Evolutionary conservation across 2,329 filamentous ascomycete species (phyloP), one percentile per base, ranked within the genome.

Genomic region (Rhinocladiella similis): DNA sequence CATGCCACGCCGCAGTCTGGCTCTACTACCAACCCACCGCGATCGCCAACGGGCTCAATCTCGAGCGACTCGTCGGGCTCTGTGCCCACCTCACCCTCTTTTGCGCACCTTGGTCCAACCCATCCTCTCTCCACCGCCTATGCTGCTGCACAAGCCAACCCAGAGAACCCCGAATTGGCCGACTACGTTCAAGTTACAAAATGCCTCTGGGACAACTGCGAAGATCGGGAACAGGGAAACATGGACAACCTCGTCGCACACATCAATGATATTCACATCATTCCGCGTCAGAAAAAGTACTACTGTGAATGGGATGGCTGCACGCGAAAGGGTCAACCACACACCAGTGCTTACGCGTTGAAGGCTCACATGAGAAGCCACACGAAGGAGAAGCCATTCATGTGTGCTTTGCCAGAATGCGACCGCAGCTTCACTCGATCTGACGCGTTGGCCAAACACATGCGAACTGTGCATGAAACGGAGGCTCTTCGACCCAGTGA

Each of bases 361-460:
- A 92, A 96, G 72, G 94, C 94, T 9, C 94, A 99, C 70, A 96
- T 99, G 92, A 83, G 94, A 65, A 97, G 92, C 70, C 94, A 99
- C 72, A 99, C 94, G 1, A 84, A 94, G 69, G 94, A 99, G 80
- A 99, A 99, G 76, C 94, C 94, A 0, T 97, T 97, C 71, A 97
- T 96, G 76, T 99, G 94, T 74, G 90, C 91, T 27, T 75, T 99
- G 39, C 94, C 94, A 55, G 94, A 99, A 82, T 99, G 94, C 75
- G 94, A 99, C 71, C 88, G 93, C 59, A 92, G 92, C 29, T 99
- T 99, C 67, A 99, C 94, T 2, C 83, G 94, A 63, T 97, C 93
- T 20, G 94, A 99, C 68, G 94, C 94, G 12, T 81, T 99, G 0
- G 91, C 93, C 1, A 99, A 99, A 73, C 94, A 99, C 72, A 97